Evolutionary conservation across 169 alveolate species (phyloP).

Genomic region (Eimeria praecox): DNA sequence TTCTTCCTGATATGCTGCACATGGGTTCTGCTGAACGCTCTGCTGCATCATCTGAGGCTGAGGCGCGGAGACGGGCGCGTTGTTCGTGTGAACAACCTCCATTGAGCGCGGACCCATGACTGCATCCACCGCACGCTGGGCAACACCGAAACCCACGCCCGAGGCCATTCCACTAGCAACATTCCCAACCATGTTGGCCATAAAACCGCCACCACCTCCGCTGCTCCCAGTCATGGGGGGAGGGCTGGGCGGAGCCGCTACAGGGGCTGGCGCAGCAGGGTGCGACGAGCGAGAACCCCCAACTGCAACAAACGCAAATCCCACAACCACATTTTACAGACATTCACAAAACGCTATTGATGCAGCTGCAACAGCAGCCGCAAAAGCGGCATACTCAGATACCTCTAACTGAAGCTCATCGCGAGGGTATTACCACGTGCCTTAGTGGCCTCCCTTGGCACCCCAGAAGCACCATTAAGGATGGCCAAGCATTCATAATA

Average conservation of each 20-base stretch:
- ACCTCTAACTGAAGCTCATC: too few relatives aligned
- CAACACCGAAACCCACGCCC: constrained; percentile 85
- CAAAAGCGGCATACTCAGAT: not conserved
- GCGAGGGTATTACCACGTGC: too few relatives aligned
- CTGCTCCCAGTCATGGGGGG: constrained; percentile 76
- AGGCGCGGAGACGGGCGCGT: constrained; percentile 51
- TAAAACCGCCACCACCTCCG: constrained; percentile 82
- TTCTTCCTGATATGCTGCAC: constrained; percentile 71
- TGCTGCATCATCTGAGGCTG: constrained; percentile 61
- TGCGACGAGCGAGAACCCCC: constrained; percentile 72
- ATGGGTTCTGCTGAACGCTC: constrained; percentile 40
- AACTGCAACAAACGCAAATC: constrained; percentile 6
- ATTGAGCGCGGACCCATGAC: constrained; percentile 84
- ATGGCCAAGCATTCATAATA: not conserved
- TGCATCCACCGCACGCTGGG: constrained; percentile 85
- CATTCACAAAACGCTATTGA: not conserved
- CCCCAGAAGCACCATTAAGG: not conserved
- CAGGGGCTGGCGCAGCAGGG: constrained; percentile 81
- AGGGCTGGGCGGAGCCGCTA: constrained; percentile 80
- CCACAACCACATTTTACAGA: not conserved
- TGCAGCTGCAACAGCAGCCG: not conserved
- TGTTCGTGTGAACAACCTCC: constrained; percentile 85
- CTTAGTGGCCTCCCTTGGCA: too few relatives aligned
- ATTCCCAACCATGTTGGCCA: constrained; percentile 82
- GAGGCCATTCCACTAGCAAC: constrained; percentile 81